Base-by-base conservation (phyloP, 2,329 filamentous ascomycete genomes). In the Colletotrichum chrysophilum region DNA sequence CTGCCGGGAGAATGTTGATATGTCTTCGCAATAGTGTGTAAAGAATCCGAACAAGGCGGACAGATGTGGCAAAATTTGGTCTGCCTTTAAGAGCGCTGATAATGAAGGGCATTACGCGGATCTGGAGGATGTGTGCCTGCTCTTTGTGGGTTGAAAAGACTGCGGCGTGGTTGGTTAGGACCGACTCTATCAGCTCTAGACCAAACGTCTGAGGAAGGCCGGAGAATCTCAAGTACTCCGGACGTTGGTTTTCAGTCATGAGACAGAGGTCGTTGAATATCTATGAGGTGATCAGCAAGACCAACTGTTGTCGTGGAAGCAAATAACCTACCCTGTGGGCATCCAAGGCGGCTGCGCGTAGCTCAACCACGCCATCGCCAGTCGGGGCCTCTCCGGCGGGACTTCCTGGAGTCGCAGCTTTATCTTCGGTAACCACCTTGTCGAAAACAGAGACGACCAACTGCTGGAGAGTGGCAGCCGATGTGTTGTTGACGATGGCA, bases 391-490 rank as follows among this genome's bases (percentile, higher is more conserved):
- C 93, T 18, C 92, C 93, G 43, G 91, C 90, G 4, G 90, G 87
- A 24, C 91, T 88, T 10, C 90, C 87, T 76, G 93, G 89, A 5
- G 89, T 83, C 8, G 78, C 79, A 61, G 83, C 86, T 78, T 86
- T 93, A 82, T 98, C 96, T 87, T 98, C 96, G 7, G 88, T 87
- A 1, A 93, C 91, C 3, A 98, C 95, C 83, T 97, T 97, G 83
- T 98, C 97, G 84, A 98, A 98, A 0, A 98, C 94, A 1, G 95
- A 94, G 36, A 97, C 95, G 9, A 98, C 93, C 16, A 99, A 90
- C 84, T 98, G 97, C 84, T 98, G 96, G 70, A 99, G 87, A 3
- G 97, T 98, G n/a, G 97, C 97, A 30, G 96, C 95, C 12, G 97
- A 97, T 2, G 97, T 98, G 80, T 97, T 97, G 82, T 96, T 97